A percentile compares a stretch with the other conserved stretches of the same genome.
phyloP scores from a whole-genome alignment of 768 basidiomycete species.

The Trametes punicea region DNA sequence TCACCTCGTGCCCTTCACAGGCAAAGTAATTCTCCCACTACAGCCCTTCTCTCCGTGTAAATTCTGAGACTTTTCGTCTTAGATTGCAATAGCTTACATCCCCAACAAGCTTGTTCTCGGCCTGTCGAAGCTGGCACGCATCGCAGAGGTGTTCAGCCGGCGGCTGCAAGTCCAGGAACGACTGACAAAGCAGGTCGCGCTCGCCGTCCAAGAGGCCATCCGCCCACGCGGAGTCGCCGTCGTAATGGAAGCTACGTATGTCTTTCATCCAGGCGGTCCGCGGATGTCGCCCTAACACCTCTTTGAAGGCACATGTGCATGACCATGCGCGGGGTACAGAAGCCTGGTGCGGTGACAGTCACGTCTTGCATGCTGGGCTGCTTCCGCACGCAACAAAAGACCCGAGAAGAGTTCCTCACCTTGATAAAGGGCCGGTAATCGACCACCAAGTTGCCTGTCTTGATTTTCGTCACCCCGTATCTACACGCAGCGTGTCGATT shows the following conservation, averaged over 20 bases:
- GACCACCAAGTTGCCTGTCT: neutral
- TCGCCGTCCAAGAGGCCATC: slow-evolving; percentile 98
- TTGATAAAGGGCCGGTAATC: slow-evolving; percentile 55
- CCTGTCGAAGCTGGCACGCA: slow-evolving; percentile 92
- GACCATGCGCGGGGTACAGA: slow-evolving; percentile 99
- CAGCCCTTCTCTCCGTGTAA: neutral
- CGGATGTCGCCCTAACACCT: slow-evolving; percentile 12
- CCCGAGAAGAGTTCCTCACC: slow-evolving; percentile 92
- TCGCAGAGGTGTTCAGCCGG: slow-evolving; percentile 95
- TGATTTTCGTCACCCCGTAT: neutral
- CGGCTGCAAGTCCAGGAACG: slow-evolving; percentile 97
- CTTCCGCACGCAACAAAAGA: slow-evolving; percentile 98
- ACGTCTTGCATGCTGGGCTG: slow-evolving; percentile 99
- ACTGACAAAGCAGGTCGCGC: slow-evolving; percentile 94
- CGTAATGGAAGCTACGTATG: slow-evolving; percentile 97
- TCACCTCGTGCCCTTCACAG: slow-evolving; percentile 96
- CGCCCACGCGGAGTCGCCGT: slow-evolving; percentile 97
- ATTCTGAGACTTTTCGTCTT: neutral
- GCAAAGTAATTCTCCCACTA: slow-evolving; percentile 57
- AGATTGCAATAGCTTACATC: slow-evolving; percentile 98
- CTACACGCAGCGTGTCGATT: slow-evolving; percentile 35
- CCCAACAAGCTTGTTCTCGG: slow-evolving; percentile 93
- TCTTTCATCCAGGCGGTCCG: slow-evolving; percentile 17
- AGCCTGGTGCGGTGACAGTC: slow-evolving; percentile 91
- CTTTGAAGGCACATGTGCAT: slow-evolving; percentile 90